A percentile compares a stretch with the other conserved stretches of the same genome.
Evolutionary conservation across 176 grass and related monocot species (phyloP).

Genomic region (Phyllostachys edulis): DNA sequence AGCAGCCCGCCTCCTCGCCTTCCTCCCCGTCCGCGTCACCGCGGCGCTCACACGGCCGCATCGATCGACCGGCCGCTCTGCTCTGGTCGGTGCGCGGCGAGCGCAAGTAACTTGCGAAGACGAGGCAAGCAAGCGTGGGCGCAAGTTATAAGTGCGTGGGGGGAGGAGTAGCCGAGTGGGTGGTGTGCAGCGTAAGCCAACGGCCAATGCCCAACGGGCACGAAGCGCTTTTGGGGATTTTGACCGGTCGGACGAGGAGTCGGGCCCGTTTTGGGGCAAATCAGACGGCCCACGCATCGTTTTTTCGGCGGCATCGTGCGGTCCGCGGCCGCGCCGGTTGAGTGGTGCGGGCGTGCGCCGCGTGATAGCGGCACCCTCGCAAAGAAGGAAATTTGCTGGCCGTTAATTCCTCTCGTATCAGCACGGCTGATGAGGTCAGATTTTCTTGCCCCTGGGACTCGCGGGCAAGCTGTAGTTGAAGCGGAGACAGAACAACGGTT

Average conservation of each 20-base stretch:
- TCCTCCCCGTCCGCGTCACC: neutral
- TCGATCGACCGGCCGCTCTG: neutral
- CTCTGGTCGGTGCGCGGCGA: conserved; percentile 4
- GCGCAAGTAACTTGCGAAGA: conserved; percentile 23
- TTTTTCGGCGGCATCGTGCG: neutral
- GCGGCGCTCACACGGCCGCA: conserved; percentile 26
- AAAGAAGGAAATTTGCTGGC: too few relatives aligned
- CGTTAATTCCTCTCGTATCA: too few relatives aligned
- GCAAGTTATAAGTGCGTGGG: conserved; percentile 19
- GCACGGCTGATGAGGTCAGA: too few relatives aligned
- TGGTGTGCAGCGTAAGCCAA: conserved; percentile 51
- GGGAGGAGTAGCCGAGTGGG: neutral
- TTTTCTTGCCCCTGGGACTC: neutral
- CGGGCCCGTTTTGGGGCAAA: neutral
- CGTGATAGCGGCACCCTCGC: conserved; percentile 29
- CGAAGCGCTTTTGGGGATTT: neutral
- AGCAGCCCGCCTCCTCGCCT: conserved; percentile 14
- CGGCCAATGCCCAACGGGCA: neutral
- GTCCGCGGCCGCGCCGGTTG: neutral
- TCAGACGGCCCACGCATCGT: neutral
- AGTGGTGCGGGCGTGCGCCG: conserved; percentile 12
- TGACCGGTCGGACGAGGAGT: neutral
- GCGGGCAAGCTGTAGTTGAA: neutral
- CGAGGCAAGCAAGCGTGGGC: conserved; percentile 21
- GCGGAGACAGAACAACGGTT: conserved; percentile 20